phyloP scores from a whole-genome alignment of 2,329 filamentous ascomycete species.

The Epicoccum sorghinum region DNA sequence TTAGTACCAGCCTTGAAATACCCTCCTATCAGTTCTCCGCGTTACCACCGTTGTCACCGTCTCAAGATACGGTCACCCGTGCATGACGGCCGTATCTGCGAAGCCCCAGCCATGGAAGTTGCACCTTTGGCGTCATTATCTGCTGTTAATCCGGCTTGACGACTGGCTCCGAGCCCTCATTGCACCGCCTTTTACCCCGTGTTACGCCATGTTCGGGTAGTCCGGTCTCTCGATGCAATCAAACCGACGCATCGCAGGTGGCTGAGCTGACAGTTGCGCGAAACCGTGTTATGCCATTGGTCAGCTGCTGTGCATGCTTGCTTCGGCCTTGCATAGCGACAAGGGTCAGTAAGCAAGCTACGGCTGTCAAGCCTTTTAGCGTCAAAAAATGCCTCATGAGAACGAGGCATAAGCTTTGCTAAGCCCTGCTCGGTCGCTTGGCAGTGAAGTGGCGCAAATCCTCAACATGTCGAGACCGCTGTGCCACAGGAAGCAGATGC shows the following conservation, averaged over 20 bases:
- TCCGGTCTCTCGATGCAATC: conserved; percentile 1
- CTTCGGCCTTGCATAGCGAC: conserved; percentile 13
- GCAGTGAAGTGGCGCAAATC: conserved; percentile 27
- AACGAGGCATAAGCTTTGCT: conserved; percentile 33
- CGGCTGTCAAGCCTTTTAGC: conserved; percentile 37
- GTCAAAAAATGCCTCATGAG: conserved; percentile 32
- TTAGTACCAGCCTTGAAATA: not conserved
- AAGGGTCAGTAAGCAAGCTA: conserved; percentile 15
- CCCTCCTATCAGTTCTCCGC: not conserved
- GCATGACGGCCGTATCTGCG: conserved; percentile 1
- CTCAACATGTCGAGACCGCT: not conserved
- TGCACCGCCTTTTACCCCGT: conserved; percentile 24
- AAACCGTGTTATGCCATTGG: not conserved
- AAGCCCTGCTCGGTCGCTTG: conserved; percentile 33
- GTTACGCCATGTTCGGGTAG: not conserved
- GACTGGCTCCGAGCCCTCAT: conserved; percentile 19
- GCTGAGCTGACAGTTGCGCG: conserved; percentile 16
- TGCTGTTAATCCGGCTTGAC: not conserved
- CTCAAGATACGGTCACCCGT: conserved; percentile 10
- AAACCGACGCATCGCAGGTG: conserved; percentile 13
- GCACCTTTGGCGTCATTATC: conserved; percentile 12
- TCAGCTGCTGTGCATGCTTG: not conserved
- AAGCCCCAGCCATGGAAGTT: conserved; percentile 14
- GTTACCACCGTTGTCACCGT: conserved; percentile 6
- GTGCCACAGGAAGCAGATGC: no score